A percentile compares a stretch with the other conserved stretches of the same genome.
phyloP scores from a whole-genome alignment of 2,329 filamentous ascomycete species.

The Xylogone sp. region DNA sequence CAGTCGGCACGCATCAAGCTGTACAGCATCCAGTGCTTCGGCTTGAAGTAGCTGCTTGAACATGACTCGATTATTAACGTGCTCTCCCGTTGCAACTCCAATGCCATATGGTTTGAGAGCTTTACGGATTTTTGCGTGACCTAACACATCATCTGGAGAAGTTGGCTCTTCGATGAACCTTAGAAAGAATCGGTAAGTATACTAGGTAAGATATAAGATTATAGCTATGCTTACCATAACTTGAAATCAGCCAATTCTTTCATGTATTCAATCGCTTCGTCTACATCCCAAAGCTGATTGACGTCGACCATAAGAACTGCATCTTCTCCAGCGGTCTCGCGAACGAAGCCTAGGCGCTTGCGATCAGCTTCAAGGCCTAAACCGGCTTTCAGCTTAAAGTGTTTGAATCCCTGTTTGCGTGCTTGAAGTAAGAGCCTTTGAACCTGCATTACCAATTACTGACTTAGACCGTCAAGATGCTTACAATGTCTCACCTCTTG shows the following conservation, averaged over 20 bases:
- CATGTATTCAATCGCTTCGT: conserved; percentile 64
- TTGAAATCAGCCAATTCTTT: conserved; percentile 2
- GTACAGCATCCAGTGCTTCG: conserved; percentile 80
- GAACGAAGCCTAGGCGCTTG: conserved; percentile 63
- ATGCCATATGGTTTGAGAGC: conserved; percentile 70
- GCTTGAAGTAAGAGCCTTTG: conserved; percentile 67
- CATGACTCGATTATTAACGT: conserved; percentile 88
- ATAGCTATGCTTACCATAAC: neutral
- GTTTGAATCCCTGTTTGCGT: conserved; percentile 66
- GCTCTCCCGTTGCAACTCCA: conserved; percentile 83
- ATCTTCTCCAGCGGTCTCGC: conserved; percentile 76
- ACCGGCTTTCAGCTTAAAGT: conserved; percentile 89
- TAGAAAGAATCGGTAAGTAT: conserved; percentile 58
- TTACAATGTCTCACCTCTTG: neutral
- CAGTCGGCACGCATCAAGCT: conserved; percentile 82
- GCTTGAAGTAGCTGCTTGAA: conserved; percentile 84
- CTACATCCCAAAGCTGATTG: conserved; percentile 69
- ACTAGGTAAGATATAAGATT: neutral
- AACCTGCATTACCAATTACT: conserved; percentile 40
- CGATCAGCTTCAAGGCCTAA: conserved; percentile 66
- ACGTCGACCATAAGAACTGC: conserved; percentile 80
- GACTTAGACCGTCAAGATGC: neutral
- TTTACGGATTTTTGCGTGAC: conserved; percentile 76
- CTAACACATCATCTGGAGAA: conserved; percentile 81
- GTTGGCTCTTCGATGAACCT: conserved; percentile 91